Base-by-base conservation (phyloP, 2,329 filamentous ascomycete species). In the Aspergillus hortae region DNA sequence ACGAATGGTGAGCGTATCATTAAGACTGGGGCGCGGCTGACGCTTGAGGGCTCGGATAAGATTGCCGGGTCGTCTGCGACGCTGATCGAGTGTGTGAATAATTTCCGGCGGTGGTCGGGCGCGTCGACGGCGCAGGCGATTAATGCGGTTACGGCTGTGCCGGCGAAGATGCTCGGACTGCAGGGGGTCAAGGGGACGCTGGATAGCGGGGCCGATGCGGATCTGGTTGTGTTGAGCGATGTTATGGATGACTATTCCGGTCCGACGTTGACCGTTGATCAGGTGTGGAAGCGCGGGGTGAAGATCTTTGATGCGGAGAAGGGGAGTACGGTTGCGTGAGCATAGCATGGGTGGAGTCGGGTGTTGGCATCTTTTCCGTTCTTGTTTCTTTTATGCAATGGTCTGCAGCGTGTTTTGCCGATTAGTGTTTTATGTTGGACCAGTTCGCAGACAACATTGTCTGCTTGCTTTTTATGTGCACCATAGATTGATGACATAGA, bases 41-140 rank as follows among this genome's bases (percentile, higher is more conserved):
- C 88, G 3, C 77, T 95, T 0, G 88, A 95, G 66, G 89, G 88
- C 12, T 90, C 88, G 0, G 82, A 88, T 27, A 88, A 83, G 53
- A 90, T 95, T 65, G 90, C 89, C 12, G 89, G 88, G 58, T 88
- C 84, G 45, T 73, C 70, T 0, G 71, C 72, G 7, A 74, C 72
- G 4, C 60, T 75, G 14, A 73, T 75, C 35, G 71, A 74, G 56
- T 75, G 72, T 38, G 67, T 75, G 14, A 75, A 74, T 51, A 75
- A 75, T 46, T 75, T 75, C 59, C 65, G 71, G 5, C 65, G 68
- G 27, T 75, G 72, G 72, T 67, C 70, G 6, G 65, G 64, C 4
- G 65, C 72, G 0, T 68, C 64, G 3, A 74, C 71, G 0, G 71
- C 69, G 1, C 67, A 70, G 53, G 68, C 72, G 0, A 63, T 75